A percentile compares a stretch with the other conserved stretches of the same genome.
phyloP scores from a whole-genome alignment of 768 basidiomycete genomes.

The Russula dissimulans region DNA sequence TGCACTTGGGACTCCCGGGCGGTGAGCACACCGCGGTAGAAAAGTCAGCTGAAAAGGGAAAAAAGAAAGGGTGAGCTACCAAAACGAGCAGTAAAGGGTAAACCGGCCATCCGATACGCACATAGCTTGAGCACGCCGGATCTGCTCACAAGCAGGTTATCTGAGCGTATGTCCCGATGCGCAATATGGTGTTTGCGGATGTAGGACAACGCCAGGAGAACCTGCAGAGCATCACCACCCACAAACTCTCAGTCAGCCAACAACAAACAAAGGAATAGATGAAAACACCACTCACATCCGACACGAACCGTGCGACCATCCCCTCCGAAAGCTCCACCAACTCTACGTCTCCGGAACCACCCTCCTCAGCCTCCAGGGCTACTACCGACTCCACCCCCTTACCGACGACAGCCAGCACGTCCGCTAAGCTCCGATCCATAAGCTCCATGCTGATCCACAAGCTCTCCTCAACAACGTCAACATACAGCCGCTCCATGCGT shows the following conservation, averaged over 20 bases:
- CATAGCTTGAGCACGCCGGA: slow-evolving; percentile 67
- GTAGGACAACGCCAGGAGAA: slow-evolving; percentile 56
- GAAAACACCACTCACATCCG: slow-evolving; percentile 47
- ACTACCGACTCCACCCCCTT: neutral
- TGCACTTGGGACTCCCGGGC: slow-evolving; percentile 39
- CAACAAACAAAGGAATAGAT: neutral
- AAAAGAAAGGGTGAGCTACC: neutral
- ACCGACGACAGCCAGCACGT: slow-evolving; percentile 48
- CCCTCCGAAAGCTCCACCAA: slow-evolving; percentile 55
- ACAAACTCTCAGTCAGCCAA: neutral
- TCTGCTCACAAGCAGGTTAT: slow-evolving; percentile 67
- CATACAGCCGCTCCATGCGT: slow-evolving; percentile 60
- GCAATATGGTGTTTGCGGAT: slow-evolving; percentile 59
- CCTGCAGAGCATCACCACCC: slow-evolving; percentile 30
- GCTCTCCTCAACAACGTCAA: slow-evolving; percentile 43
- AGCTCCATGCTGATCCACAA: slow-evolving; percentile 87
- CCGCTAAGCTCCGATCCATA: slow-evolving; percentile 82
- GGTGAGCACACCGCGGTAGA: slow-evolving; percentile 61
- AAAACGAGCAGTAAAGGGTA: neutral
- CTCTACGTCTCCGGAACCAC: slow-evolving; percentile 43
- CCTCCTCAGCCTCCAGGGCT: slow-evolving; percentile 36
- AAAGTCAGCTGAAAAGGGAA: slow-evolving; percentile 52
- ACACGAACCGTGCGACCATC: slow-evolving; percentile 63
- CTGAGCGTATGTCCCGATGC: slow-evolving; percentile 78
- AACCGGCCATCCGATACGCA: slow-evolving; percentile 22